A percentile compares a stretch with the other conserved stretches of the same genome.
These are phyloP conservation scores for Elsinoe arachidis DNA, from an alignment of 2,329 filamentous ascomycete genomes.

Conservation along the genomic window DNA sequence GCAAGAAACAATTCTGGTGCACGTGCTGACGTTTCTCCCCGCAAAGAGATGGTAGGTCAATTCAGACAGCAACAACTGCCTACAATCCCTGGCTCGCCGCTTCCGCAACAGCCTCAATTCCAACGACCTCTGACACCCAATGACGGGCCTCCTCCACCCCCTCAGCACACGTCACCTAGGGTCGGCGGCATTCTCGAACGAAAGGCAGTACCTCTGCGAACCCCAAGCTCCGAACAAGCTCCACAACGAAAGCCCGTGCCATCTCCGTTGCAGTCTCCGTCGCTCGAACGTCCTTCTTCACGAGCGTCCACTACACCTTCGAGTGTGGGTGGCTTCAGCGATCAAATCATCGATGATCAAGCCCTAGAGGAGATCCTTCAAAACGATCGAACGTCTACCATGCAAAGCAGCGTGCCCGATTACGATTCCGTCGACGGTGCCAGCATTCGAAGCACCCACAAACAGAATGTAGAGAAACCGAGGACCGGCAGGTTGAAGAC, in stretches of 20 bases:
- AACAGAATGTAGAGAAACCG: conserved; percentile 53
- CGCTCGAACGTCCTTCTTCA: conserved; percentile 9
- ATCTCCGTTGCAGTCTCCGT: conserved; percentile 12
- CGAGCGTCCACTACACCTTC: conserved; percentile 19
- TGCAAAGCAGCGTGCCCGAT: conserved; percentile 48
- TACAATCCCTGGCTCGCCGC: conserved; percentile 40
- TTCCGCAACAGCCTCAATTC: conserved; percentile 30
- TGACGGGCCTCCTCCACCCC: conserved; percentile 23
- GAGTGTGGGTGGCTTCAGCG: conserved; percentile 36
- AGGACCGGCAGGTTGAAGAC: conserved; percentile 74
- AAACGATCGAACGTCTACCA: conserved; percentile 21
- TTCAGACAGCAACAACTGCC: conserved; percentile 27
- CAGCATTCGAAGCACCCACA: conserved; percentile 47
- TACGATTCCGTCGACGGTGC: conserved; percentile 66
- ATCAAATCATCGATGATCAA: conserved; percentile 37
- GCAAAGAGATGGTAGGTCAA: conserved; percentile 35
- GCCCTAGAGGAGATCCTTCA: conserved; percentile 32
- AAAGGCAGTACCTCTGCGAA: conserved; percentile 1
- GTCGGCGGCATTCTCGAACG: background rate
- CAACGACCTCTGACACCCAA: conserved; percentile 11
- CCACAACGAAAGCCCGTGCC: conserved; percentile 22
- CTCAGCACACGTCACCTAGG: conserved; percentile 15
- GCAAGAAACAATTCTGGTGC: conserved; percentile 30
- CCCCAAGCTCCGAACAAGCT: conserved; percentile 16
- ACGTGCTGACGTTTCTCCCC: conserved; percentile 47